phyloP scores from a whole-genome alignment of 2,329 filamentous ascomycete species.

The Dothistroma pini region DNA sequence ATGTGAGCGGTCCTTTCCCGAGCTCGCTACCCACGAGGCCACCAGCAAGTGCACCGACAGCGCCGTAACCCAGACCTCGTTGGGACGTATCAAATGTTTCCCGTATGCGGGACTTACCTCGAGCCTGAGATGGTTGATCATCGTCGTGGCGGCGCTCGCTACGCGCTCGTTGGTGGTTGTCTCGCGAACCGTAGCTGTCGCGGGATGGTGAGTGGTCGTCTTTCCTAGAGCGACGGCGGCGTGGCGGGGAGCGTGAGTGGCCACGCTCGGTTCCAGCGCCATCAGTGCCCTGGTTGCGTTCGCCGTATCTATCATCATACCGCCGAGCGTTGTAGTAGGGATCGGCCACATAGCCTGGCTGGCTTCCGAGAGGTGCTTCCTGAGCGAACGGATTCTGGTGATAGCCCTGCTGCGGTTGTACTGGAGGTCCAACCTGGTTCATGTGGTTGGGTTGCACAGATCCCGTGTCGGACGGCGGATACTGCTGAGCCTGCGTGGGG shows the following conservation, averaged over 20 bases:
- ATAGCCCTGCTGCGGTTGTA: slow-evolving; percentile 19
- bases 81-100: slow-evolving; percentile 29
- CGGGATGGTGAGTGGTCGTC: slow-evolving; percentile 10
- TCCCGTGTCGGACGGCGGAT: slow-evolving; percentile 20
- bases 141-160: slow-evolving; percentile 18
- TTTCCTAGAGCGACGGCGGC: slow-evolving; percentile 2
- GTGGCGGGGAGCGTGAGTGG: slow-evolving; percentile 5
- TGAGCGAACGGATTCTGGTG: slow-evolving; percentile 31
- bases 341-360: slow-evolving; percentile 21
- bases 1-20: slow-evolving; percentile 26
- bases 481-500: slow-evolving; percentile 11
- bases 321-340: slow-evolving; percentile 15
- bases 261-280: slow-evolving; percentile 4
- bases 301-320: slow-evolving; percentile 17
- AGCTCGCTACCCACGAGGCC: slow-evolving; percentile 29
- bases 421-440: slow-evolving; percentile 24
- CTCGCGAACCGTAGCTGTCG: slow-evolving; percentile 13
- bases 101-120: slow-evolving; percentile 28
- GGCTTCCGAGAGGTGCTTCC: slow-evolving; percentile 20
- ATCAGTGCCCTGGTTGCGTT: slow-evolving; percentile 11
- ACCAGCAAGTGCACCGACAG: slow-evolving; percentile 31
- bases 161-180: slow-evolving; percentile 14
- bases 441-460: slow-evolving; percentile 25
- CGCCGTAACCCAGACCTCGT: slow-evolving; percentile 26
- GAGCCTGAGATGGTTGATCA: slow-evolving; percentile 12